Evolutionary conservation across 2,329 filamentous ascomycete genomes (phyloP), one percentile per base, ranked within the genome.

Genomic region (Zelopaecilomyces penicillatus): DNA sequence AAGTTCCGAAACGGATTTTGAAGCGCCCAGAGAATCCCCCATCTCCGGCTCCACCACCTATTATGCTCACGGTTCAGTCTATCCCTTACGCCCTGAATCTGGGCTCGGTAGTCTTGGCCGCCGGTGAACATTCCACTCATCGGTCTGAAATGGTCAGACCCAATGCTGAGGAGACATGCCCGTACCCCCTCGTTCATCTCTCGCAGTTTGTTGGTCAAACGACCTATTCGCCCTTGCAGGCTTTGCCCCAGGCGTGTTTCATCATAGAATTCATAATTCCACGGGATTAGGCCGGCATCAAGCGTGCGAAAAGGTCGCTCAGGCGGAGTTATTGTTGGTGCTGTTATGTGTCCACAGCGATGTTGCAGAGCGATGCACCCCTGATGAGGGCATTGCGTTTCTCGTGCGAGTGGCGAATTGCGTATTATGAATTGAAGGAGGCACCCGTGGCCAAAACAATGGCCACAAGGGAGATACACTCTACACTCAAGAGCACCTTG

Each of bases 381-480:
- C 7, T 40, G 41, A 10, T 42, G 29, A 30, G 51, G 49, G 28
- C 52, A 54, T 5, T 35, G 32, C 19, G 26, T 30, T 12, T 34
- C 12, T 34, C 32, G 8, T 34, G 32, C 32, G 32, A 9, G 37
- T 37, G 12, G 19, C 19, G 19, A 19, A 19, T 19, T 19, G 19
- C 19, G 19, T 31, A 45, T n/a, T 9, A 9, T 31, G 10, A 26
- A 19, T 32, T 33, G 9, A 41, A 51, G 19, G 26, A 59, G 39
- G 27, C 59, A 61, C 4, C 36, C 6, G 26, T 53, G 46, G 6
- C 56, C 57, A 39, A 57, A 57, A 10, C 11, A 12, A 40, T 61
- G 57, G 9, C 59, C 57, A 37, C 58, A 61, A 5, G 54, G 54
- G 11, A 61, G 51, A 37, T 51, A 57, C 2, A 44, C 46, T 19